Base-by-base conservation (phyloP, 495 filamentous ascomycete species). In the Xylaria nigripes region DNA sequence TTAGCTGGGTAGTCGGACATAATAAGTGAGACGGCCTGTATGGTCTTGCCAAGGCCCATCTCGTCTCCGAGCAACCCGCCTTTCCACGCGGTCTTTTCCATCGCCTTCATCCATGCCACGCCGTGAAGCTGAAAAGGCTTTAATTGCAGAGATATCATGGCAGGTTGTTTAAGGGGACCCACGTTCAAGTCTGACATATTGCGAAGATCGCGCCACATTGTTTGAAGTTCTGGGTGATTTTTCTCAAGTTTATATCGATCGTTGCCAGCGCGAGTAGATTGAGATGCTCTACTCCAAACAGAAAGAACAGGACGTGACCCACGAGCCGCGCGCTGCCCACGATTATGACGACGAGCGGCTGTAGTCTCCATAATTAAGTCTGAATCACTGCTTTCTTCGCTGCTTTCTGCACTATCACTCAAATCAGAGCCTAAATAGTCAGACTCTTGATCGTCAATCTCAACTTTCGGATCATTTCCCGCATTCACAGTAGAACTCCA, bases 41-140 rank as follows among this genome's bases (percentile, higher is more conserved):
- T 96, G 0, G 93, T 98, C 75, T 98, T 98, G 25, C 93, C 93
- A 79, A 97, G 93, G 18, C 90, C 90, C 90, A 96, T 96, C 66
- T 95, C 90, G 61, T 97, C 93, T 43, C 92, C 93, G 6, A 98
- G 75, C 24, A 98, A 74, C 9, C 93, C 93, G 30, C 93, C 93
- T 57, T 82, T 85, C 74, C 89, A 98, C 50, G 83, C 66, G 2
- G 85, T 86, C 66, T 86, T 74, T 63, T 98, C 93, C 74, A 96
- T 94, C 41, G 73, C 79, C 54, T 78, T 82, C 87, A 98, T 92
- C 93, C 93, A 98, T 54, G 89, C 83, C 34, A 98, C 70, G 6
- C 93, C 93, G 68, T 96, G 86, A 15, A 94, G 83, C 60, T 98
- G 93, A 68, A 96, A 97, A 1, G 85, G 83, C 67, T 96, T 93